Evolutionary conservation across 2,329 filamentous ascomycete genomes (phyloP).

Genomic region (Penicillium sp.): DNA sequence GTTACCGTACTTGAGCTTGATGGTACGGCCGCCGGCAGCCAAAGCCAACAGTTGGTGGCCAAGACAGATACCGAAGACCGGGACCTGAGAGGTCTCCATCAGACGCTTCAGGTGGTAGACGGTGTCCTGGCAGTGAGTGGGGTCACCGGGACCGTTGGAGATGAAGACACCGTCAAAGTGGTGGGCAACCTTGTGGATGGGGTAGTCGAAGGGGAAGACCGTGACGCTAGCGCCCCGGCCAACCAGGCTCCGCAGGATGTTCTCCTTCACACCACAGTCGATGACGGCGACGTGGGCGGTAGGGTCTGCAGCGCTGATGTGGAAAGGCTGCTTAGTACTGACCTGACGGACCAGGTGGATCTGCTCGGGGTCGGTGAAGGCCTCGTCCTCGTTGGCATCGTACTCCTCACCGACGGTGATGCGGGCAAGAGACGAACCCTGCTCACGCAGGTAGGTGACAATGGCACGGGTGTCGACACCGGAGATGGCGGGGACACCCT

Average conservation of each 20-base stretch:
- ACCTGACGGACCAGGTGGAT: conserved; percentile 96
- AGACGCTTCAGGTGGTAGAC: conserved; percentile 88
- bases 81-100: conserved; percentile 86
- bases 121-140: conserved; percentile 91
- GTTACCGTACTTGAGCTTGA: conserved; percentile 99
- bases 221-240: conserved; percentile 88
- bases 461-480: conserved; percentile 96
- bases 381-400: conserved; percentile 96
- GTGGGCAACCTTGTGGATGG: conserved; percentile 95
- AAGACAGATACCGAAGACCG: conserved; percentile 96
- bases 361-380: conserved; percentile 89
- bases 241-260: conserved; percentile 93
- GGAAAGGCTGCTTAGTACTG: conserved; percentile 97
- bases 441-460: conserved; percentile 92
- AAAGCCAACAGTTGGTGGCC: conserved; percentile 94
- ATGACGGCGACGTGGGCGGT: conserved; percentile 89
- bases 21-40: conserved; percentile 80
- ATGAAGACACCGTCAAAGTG: conserved; percentile 99
- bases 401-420: conserved; percentile 97
- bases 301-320: conserved; percentile 80
- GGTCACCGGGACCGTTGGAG: conserved; percentile 97
- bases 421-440: conserved; percentile 90
- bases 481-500: conserved; percentile 93
- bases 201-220: conserved; percentile 94
- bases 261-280: conserved; percentile 99